phyloP scores from a whole-genome alignment of 495 filamentous ascomycete genomes.

The Bryoglossum gracile region DNA sequence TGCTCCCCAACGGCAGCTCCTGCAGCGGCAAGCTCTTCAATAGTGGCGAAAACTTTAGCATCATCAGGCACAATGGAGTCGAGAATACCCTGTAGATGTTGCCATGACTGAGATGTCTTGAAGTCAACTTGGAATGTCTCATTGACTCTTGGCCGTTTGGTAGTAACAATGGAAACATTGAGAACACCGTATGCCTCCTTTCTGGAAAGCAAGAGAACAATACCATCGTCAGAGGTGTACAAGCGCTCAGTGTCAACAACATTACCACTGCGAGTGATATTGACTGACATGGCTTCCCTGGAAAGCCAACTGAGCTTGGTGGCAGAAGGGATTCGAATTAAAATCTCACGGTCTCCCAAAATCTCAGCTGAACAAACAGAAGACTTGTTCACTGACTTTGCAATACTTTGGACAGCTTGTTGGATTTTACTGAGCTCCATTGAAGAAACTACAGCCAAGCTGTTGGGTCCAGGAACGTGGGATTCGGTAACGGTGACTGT shows the following conservation, averaged over 20 bases:
- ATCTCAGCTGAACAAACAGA: slow-evolving; percentile 33
- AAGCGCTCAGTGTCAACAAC: slow-evolving; percentile 43
- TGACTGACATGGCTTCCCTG: slow-evolving; percentile 46
- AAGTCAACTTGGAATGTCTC: slow-evolving; percentile 50
- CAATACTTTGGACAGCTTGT: slow-evolving; percentile 30
- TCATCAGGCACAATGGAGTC: slow-evolving; percentile 35
- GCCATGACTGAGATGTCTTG: slow-evolving; percentile 38
- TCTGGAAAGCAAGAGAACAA: slow-evolving; percentile 37
- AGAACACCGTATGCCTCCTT: slow-evolving; percentile 52
- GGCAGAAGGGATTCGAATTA: slow-evolving; percentile 40
- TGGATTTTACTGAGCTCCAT: slow-evolving; percentile 26
- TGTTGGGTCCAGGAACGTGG: slow-evolving; percentile 21
- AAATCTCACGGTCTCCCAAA: slow-evolving; percentile 52
- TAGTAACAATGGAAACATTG: slow-evolving; percentile 48
- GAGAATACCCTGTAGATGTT: slow-evolving; percentile 36
- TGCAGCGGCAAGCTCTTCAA: slow-evolving; percentile 7
- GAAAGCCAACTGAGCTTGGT: slow-evolving; percentile 36
- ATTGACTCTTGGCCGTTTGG: slow-evolving; percentile 41
- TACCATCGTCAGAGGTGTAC: slow-evolving; percentile 39
- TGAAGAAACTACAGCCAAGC: slow-evolving; percentile 27
- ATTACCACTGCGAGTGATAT: slow-evolving; percentile 37
- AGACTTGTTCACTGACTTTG: slow-evolving; percentile 24
- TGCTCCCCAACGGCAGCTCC: slow-evolving; percentile 17
- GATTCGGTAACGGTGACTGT: slow-evolving; percentile 23
- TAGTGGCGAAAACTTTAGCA: slow-evolving; percentile 38